These are phyloP conservation scores for Alternaria hordeiaustralica DNA, from an alignment of 2,329 filamentous ascomycete species.

Conservation along the genomic window DNA sequence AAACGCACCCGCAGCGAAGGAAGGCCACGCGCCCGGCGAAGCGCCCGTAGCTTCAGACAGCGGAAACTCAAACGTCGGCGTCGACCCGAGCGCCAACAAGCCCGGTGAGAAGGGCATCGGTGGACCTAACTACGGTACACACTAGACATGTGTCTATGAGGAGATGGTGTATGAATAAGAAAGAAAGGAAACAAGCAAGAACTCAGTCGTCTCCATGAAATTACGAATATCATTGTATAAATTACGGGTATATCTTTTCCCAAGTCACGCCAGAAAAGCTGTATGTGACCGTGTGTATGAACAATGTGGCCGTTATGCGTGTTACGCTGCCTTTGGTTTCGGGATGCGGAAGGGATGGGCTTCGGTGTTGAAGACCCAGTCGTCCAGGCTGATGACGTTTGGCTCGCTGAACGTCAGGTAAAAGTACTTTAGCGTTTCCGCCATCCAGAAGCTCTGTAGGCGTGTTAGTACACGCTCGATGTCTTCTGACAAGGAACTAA, in stretches of 20 bases:
- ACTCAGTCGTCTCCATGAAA: neutral
- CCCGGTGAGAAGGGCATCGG: constrained; percentile 26
- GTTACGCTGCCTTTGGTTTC: constrained; percentile 14
- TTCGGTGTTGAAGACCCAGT: constrained; percentile 57
- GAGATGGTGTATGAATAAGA: neutral
- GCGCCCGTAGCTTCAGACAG: constrained; percentile 23
- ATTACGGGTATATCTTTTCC: neutral
- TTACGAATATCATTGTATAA: neutral
- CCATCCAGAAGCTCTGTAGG: constrained; percentile 55
- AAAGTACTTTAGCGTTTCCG: constrained; percentile 59
- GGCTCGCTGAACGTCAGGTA: constrained; percentile 56
- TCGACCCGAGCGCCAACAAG: constrained; percentile 24
- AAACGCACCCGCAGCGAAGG: constrained; percentile 23
- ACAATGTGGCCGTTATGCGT: neutral
- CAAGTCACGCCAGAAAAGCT: neutral
- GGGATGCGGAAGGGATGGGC: constrained; percentile 54
- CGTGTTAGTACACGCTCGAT: constrained; percentile 12
- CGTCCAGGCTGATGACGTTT: constrained; percentile 52
- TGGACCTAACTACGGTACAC: constrained; percentile 20
- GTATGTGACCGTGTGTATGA: neutral
- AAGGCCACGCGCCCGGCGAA: constrained; percentile 18
- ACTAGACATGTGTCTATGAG: constrained; percentile 1
- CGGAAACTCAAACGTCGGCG: constrained; percentile 24
- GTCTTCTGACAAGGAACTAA: neutral
- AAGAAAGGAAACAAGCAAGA: neutral